Evolutionary conservation across 1,284 basidiomycete genomes (phyloP).

Genomic region (Apiotrichum akiyoshidainum): DNA sequence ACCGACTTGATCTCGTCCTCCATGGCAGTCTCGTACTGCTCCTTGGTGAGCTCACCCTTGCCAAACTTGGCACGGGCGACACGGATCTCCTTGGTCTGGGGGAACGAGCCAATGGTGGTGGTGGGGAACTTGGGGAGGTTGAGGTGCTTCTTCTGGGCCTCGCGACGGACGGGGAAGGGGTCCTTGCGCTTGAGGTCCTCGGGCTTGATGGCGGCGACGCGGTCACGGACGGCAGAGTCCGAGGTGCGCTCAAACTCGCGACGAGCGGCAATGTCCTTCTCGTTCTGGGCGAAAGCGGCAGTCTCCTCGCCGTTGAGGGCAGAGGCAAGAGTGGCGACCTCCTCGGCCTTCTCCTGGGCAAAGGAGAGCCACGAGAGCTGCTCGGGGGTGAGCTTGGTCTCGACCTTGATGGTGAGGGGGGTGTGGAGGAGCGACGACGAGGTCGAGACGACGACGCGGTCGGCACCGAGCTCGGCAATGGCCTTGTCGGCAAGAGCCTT

Average conservation of each 20-base stretch:
- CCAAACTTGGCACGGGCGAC: conserved; percentile 88
- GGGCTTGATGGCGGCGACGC: conserved; percentile 85
- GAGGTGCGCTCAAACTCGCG: conserved; percentile 94
- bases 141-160: conserved; percentile 84
- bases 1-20: conserved; percentile 95
- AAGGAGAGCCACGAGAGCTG: conserved; percentile 99
- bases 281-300: conserved; percentile 80
- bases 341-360: conserved; percentile 91
- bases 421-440: conserved; percentile 98
- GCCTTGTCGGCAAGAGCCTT: conserved; percentile 84
- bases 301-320: conserved; percentile 75
- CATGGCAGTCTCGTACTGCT: conserved; percentile 96
- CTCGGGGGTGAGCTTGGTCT: conserved; percentile 85
- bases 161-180: conserved; percentile 81
- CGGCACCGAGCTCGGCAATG: conserved; percentile 71
- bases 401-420: conserved; percentile 88
- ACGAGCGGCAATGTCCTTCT: conserved; percentile 85
- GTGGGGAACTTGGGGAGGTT: conserved; percentile 96
- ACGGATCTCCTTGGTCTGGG: conserved; percentile 99
- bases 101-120: conserved; percentile 98
- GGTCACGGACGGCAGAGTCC: conserved; percentile 92
- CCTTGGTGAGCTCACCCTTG: conserved; percentile 85
- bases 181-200: conserved; percentile 87
- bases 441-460: conserved; percentile 89
- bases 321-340: conserved; percentile 84